Evolutionary conservation across 2,329 filamentous ascomycete species (phyloP), one percentile per base, ranked within the genome.

Genomic region (Penicillium decumbens): DNA sequence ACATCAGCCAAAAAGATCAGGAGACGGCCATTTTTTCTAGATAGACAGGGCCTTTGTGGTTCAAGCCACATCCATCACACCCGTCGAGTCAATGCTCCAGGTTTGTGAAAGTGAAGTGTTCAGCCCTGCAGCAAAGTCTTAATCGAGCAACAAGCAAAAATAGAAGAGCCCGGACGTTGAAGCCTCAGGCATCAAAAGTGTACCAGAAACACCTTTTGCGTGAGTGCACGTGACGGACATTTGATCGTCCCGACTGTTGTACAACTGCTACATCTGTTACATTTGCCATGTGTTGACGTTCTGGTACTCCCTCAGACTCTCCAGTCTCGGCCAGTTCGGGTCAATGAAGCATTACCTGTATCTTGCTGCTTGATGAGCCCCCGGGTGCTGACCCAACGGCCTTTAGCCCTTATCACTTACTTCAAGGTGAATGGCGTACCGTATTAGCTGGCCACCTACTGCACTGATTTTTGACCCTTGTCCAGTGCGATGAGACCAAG

Each of bases 21-120:
- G 55, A 57, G 45, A 49, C 55, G 33, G 64, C 45, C 68, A 70
- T 72, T 39, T 44, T 56, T 47, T 43, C 20, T 18, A 46, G 51
- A 45, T 37, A 43, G 43, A 42, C 38, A 39, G 56, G 47, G 47
- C 41, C 40, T 33, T 40, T 46, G 39, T 41, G 20, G 50, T 13
- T 57, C 44, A 56, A 24, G 49, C 30, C 25, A 33, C 38, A 43
- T 45, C 38, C 43, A 30, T 49, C 61, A 63, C 61, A 50, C 45
- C 54, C 50, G 42, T 43, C 43, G 47, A 38, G 43, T 44, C 28
- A 39, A 35, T 8, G 12, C 37, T 25, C 33, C 23, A 18, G 23
- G 25, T 28, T 41, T n/a, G 30, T 1, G 13, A 28, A 13, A 18
- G 13, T 13, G 20, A 10, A 28, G 42, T 13, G 32, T 27, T 38